These are phyloP conservation scores for Chlamydomonas sp. DNA, from an alignment of 139 green algal species.

Conservation along the genomic window DNA sequence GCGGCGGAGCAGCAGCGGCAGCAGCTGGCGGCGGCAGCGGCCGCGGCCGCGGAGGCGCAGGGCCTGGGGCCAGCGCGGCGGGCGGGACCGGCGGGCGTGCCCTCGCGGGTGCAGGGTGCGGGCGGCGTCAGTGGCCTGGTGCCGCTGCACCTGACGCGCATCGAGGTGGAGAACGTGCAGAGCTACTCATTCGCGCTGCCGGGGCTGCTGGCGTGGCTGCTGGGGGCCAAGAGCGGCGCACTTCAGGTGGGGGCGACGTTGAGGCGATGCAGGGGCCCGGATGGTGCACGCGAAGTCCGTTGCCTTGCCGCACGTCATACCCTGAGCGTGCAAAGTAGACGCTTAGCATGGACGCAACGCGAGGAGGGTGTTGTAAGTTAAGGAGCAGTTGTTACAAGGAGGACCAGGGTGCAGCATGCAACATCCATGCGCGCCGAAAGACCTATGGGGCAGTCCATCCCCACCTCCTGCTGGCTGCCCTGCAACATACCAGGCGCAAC, in stretches of 20 bases:
- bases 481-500: no score
- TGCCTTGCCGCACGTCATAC: no score
- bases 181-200: conserved; percentile 13
- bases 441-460: not conserved
- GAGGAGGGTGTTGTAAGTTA: no score
- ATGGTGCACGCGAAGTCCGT: not conserved
- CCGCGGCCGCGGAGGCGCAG: no score
- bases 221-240: conserved; percentile 1
- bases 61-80: not conserved
- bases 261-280: not conserved
- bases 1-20: not conserved
- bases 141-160: conserved; percentile 17
- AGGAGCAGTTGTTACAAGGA: no score
- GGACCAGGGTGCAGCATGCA: no score
- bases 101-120: not conserved
- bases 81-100: no score
- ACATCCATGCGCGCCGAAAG: not conserved
- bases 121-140: not conserved
- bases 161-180: conserved; percentile 35
- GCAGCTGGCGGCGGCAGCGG: not conserved
- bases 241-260: conserved; percentile 4
- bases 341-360: no score
- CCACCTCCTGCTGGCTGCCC: no score
- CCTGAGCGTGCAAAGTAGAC: no score
- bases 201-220: not conserved